A percentile compares a stretch with the other conserved stretches of the same genome.
Evolutionary conservation across 2,329 filamentous ascomycete genomes (phyloP).

Genomic region (Trichoderma oligosporum): DNA sequence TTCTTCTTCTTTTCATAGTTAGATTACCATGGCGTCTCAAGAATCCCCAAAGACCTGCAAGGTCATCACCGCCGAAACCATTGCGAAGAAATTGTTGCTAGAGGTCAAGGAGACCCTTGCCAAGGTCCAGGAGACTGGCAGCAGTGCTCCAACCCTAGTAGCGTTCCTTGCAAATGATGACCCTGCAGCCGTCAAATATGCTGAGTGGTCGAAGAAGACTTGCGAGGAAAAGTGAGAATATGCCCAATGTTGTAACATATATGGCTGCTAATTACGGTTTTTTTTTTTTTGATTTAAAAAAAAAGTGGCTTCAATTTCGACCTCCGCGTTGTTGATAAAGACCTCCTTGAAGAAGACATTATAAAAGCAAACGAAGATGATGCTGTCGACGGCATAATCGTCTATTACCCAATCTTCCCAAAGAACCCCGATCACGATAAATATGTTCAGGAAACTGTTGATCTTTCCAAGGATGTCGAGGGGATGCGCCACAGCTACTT

Average conservation of each 20-base stretch:
- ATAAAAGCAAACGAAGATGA: conserved; percentile 77
- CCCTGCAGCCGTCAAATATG: conserved; percentile 87
- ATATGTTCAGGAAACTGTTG: conserved; percentile 92
- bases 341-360: conserved; percentile 85
- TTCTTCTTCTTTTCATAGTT: neutral
- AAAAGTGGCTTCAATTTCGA: conserved; percentile 91
- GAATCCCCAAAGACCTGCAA: conserved; percentile 72
- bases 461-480: conserved; percentile 89
- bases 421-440: conserved; percentile 79
- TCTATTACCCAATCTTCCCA: conserved; percentile 96
- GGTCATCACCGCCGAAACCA: conserved; percentile 82
- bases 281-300: too few species aligned
- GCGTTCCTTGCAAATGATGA: conserved; percentile 92
- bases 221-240: conserved; percentile 84
- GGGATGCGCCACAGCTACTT: conserved; percentile 90
- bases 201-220: conserved; percentile 95
- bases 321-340: conserved; percentile 77
- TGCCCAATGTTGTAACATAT: neutral
- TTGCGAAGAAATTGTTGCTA: conserved; percentile 74
- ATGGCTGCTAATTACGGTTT: conserved; percentile 19
- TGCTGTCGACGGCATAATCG: conserved; percentile 81
- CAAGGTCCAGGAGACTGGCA: conserved; percentile 58
- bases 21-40: conserved; percentile 29
- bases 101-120: conserved; percentile 75
- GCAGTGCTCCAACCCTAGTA: conserved; percentile 68